phyloP scores from a whole-genome alignment of 768 basidiomycete genomes.

The Mycena maculata region DNA sequence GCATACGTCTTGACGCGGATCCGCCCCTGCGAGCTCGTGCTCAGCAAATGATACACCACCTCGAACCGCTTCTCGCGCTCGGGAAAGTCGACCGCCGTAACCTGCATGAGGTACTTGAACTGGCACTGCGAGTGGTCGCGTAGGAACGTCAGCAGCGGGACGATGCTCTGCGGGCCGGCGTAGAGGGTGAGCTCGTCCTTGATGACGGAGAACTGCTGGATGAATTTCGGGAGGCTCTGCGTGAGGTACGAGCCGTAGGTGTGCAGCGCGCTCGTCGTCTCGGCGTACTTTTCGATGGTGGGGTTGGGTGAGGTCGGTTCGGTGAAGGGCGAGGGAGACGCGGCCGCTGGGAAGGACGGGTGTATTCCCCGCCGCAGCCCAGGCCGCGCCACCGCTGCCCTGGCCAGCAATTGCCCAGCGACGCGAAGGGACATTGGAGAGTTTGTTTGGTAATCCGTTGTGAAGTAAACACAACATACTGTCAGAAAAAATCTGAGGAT shows the following conservation, averaged over 20 bases:
- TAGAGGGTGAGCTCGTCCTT: conserved; percentile 96
- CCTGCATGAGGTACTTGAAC: conserved; percentile 92
- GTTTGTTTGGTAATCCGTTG: conserved; percentile 20
- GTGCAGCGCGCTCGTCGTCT: conserved; percentile 84
- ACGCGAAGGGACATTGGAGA: conserved; percentile 26
- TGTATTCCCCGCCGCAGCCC: conserved; percentile 23
- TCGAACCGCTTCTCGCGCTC: conserved; percentile 95
- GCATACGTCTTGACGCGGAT: conserved; percentile 98
- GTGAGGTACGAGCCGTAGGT: conserved; percentile 93
- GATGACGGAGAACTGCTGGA: conserved; percentile 97
- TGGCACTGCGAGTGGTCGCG: conserved; percentile 96
- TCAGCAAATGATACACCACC: conserved; percentile 95
- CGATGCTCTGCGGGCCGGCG: conserved; percentile 80
- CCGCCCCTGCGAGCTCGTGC: conserved; percentile 79
- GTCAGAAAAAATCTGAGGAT: no score
- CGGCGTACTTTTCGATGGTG: conserved; percentile 74
- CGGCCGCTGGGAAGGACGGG: conserved; percentile 44
- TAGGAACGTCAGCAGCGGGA: conserved; percentile 91
- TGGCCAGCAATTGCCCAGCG: conserved; percentile 25
- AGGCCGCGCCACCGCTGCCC: conserved; percentile 15
- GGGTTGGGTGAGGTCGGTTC: conserved; percentile 94
- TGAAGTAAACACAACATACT: background rate
- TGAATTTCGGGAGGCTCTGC: conserved; percentile 94
- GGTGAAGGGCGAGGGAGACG: conserved; percentile 82
- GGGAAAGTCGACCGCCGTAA: conserved; percentile 96